phyloP scores from a whole-genome alignment of 164 flowering plant species.

The Cinnamomum micranthum region DNA sequence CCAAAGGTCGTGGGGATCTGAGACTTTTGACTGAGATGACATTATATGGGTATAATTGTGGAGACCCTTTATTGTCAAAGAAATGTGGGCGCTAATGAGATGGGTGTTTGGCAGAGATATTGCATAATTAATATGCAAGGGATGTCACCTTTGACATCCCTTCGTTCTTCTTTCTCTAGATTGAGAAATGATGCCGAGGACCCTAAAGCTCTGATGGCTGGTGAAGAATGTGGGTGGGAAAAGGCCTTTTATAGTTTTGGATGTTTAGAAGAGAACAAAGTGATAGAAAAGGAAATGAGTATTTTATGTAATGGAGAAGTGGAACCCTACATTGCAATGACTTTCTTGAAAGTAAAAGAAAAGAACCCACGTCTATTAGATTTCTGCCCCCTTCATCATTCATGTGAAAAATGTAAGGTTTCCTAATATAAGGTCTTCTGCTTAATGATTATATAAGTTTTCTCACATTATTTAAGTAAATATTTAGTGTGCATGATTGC shows the following conservation, averaged over 20 bases:
- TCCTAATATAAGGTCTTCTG: no score
- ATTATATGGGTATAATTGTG: not conserved
- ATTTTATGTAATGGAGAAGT: no score
- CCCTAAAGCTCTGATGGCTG: not conserved
- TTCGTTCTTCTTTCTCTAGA: not conserved
- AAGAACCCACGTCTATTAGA: no score
- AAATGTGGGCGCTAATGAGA: not conserved
- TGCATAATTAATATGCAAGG: not conserved
- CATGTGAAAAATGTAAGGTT: no score
- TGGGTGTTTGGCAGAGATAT: not conserved
- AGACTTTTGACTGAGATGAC: not conserved
- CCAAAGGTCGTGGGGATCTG: not conserved
- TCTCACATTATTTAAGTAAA: no score
- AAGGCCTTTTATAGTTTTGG: not conserved
- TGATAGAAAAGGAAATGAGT: no score
- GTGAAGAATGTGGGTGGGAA: conserved; percentile 1
- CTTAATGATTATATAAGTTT: no score
- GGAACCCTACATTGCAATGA: no score
- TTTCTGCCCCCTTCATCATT: no score
- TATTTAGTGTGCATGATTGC: no score
- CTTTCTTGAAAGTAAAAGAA: no score
- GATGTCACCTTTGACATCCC: not conserved
- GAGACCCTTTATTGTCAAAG: not conserved
- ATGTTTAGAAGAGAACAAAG: not conserved
- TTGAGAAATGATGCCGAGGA: not conserved